Evolutionary conservation across 331 rosid genomes (phyloP), one percentile per base, ranked within the genome.

Genomic region (Erythrophleum ivorense): DNA sequence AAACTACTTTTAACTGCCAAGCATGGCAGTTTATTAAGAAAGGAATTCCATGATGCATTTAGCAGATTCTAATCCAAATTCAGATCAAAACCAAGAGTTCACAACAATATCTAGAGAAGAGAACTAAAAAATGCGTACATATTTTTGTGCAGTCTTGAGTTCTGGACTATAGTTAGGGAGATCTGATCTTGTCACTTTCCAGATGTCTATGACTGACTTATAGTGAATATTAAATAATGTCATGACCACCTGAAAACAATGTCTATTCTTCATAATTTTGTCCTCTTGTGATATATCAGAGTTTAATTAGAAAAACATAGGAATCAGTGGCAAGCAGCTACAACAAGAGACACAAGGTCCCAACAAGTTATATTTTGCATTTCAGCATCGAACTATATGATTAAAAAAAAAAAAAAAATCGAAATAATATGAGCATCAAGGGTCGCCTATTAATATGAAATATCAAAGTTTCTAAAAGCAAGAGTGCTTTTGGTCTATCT

Each of bases 381-480:
- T 15, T 1, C 2, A 13, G 76, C 36, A 48, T 57, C 19, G 63
- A 57, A 38, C 53, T 2, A 36, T 36, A 36, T 36, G 40, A 36
- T 2, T 2, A 36, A 36, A n/a, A n/a, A n/a, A n/a, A n/a, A n/a
- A n/a, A n/a, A n/a, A n/a, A n/a, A 36, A 2, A 36, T 36, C 40
- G 71, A 68, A 83, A 38, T 62, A 72, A 64, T 78, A 71, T 71
- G 64, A 73, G 82, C 77, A 55, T 57, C 76, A 3, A 79, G 70
- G 84, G 76, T 53, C 75, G 68, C 43, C 12, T 7, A 48, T 63
- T 52, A 66, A 24, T 63, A 60, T 49, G 4, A 11, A n/a, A 15
- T 53, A 53, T 63, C 41, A 75, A 73, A 48, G 46, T 12, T 74
- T 11, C 68, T 18, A 24, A 6, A 74, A 38, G 43, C 75, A 75